Percentiles rank a stretch among this genome's conserved stretches.
Evolutionary conservation across 441 rosid species (phyloP).

Genomic region (Populus hybrid): DNA sequence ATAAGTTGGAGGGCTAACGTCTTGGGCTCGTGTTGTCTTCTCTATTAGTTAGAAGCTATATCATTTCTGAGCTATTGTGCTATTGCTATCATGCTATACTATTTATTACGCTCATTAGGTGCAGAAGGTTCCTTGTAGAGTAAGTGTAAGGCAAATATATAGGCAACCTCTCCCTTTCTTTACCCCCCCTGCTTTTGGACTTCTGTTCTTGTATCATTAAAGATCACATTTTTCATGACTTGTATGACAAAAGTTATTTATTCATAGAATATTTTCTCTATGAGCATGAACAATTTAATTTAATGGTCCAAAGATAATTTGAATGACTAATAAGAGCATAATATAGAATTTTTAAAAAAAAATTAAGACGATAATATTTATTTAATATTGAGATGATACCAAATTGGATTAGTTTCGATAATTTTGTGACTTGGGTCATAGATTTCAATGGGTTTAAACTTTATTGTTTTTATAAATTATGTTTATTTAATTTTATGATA

Average conservation of each 20-base stretch:
- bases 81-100: constrained; percentile 13
- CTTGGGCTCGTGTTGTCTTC: constrained; percentile 25
- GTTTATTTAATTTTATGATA: too few relatives aligned
- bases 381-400: too few relatives aligned
- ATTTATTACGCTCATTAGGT: constrained; percentile 10
- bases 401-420: too few relatives aligned
- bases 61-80: constrained; percentile 11
- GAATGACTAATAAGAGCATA: too few relatives aligned
- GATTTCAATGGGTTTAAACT: too few relatives aligned
- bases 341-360: too few relatives aligned
- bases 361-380: too few relatives aligned
- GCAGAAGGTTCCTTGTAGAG: constrained; percentile 6
- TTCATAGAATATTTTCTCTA: neutral
- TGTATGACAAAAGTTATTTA: neutral
- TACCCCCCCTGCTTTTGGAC: neutral
- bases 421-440: too few relatives aligned
- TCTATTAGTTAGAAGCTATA: constrained; percentile 1
- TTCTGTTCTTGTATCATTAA: neutral
- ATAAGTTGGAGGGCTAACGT: constrained; percentile 41
- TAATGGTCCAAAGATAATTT: too few relatives aligned
- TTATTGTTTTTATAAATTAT: too few relatives aligned
- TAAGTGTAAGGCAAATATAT: neutral
- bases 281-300: too few relatives aligned
- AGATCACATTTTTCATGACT: neutral
- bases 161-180: neutral